Evolutionary conservation across 2,329 filamentous ascomycete genomes (phyloP).

Genomic region (Xylariaceae sp.): DNA sequence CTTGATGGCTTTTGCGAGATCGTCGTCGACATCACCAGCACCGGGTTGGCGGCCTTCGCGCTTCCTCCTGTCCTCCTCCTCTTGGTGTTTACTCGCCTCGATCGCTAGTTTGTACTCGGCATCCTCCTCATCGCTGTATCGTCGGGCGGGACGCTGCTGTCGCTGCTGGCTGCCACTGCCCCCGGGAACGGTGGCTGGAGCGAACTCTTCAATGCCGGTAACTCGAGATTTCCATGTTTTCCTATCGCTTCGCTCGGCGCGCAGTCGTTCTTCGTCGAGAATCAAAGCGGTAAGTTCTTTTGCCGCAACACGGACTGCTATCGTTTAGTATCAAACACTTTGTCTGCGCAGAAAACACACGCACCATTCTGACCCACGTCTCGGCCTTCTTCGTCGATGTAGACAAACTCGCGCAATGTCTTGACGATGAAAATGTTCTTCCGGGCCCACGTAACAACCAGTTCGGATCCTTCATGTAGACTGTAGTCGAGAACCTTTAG

Average conservation of each 20-base stretch:
- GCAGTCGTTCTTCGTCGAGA: slow-evolving; percentile 89
- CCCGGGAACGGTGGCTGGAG: slow-evolving; percentile 34
- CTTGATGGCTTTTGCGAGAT: slow-evolving; percentile 92
- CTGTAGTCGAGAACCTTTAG: slow-evolving; percentile 98
- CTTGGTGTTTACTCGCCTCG: slow-evolving; percentile 93
- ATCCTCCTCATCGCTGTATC: slow-evolving; percentile 78
- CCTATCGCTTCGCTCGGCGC: slow-evolving; percentile 87
- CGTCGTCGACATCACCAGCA: slow-evolving; percentile 77
- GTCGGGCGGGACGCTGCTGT: slow-evolving; percentile 57
- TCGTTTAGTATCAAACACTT: slow-evolving; percentile 39
- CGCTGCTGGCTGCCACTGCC: slow-evolving; percentile 47
- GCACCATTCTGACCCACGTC: slow-evolving; percentile 97
- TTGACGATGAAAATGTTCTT: slow-evolving; percentile 99
- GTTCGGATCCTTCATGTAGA: slow-evolving; percentile 93
- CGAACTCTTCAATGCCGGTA: slow-evolving; percentile 87
- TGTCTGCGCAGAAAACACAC: slow-evolving; percentile 41
- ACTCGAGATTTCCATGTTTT: slow-evolving; percentile 98
- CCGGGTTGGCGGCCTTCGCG: slow-evolving; percentile 66
- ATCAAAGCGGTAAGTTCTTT: slow-evolving; percentile 95
- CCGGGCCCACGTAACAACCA: slow-evolving; percentile 96
- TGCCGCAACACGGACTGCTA: slow-evolving; percentile 86
- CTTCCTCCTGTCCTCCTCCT: slow-evolving; percentile 84
- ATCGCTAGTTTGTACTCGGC: slow-evolving; percentile 88
- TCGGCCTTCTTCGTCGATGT: slow-evolving; percentile 91
- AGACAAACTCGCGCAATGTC: slow-evolving; percentile 95